Conservation (phyloP, 371 early-diverging fungal species). For the Rhizopus arrhizus region DNA sequence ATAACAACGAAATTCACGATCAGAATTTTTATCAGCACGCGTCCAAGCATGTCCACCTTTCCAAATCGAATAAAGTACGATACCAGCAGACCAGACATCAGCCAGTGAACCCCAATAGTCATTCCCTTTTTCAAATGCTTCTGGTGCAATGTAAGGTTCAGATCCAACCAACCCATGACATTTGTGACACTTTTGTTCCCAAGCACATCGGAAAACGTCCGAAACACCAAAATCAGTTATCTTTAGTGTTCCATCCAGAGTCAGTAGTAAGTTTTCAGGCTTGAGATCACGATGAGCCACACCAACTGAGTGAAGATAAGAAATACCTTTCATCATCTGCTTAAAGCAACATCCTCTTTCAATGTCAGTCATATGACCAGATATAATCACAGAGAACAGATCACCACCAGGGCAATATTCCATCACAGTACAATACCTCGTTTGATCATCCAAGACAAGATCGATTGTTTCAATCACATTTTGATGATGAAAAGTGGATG, state of each 20-base stretch:
- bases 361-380: slow-evolving; percentile 62
- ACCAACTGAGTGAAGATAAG: slow-evolving; percentile 88
- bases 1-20: slow-evolving; percentile 69
- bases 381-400: slow-evolving; percentile 68
- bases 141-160: slow-evolving; percentile 89
- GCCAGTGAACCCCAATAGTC: slow-evolving; percentile 75
- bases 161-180: slow-evolving; percentile 82
- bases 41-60: slow-evolving; percentile 78
- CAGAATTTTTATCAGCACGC: slow-evolving; percentile 61
- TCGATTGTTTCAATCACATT: slow-evolving; percentile 93
- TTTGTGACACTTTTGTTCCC: slow-evolving; percentile 67
- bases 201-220: slow-evolving; percentile 83
- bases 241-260: slow-evolving; percentile 77
- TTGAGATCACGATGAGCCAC: slow-evolving; percentile 90
- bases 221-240: slow-evolving; percentile 97
- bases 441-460: slow-evolving; percentile 82
- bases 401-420: slow-evolving; percentile 83
- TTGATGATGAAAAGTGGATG: slow-evolving; percentile 80
- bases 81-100: slow-evolving; percentile 82
- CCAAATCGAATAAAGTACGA: slow-evolving; percentile 77
- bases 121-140: slow-evolving; percentile 60
- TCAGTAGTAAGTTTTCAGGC: slow-evolving; percentile 89
- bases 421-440: slow-evolving; percentile 94
- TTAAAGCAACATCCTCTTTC: slow-evolving; percentile 85
- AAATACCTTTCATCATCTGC: slow-evolving; percentile 85